Percentiles rank a stretch among this genome's conserved stretches.
phyloP scores from a whole-genome alignment of 768 basidiomycete genomes.

The Leucocoprinus birnbaumii region DNA sequence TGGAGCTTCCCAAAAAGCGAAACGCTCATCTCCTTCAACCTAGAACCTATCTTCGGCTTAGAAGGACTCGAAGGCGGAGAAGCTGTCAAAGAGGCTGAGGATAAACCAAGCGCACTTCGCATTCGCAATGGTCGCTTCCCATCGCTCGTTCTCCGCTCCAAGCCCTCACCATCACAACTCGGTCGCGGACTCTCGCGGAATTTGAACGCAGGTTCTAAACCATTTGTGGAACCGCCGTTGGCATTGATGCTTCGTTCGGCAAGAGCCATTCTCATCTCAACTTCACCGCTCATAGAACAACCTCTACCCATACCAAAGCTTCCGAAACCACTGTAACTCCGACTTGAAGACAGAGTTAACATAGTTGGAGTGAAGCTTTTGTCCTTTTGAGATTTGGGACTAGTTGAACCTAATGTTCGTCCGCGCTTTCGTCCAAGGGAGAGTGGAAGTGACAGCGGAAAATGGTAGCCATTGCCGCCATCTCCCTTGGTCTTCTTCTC shows the following conservation, averaged over 20 bases:
- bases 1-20: conserved; percentile 6
- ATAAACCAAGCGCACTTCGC: conserved; percentile 3
- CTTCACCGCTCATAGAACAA: conserved; percentile 59
- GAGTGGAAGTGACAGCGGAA: background rate
- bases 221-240: background rate
- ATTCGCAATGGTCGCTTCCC: background rate
- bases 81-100: background rate
- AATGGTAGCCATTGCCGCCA: conserved; percentile 7
- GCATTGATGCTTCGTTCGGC: conserved; percentile 22
- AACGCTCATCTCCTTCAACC: conserved; percentile 7
- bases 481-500: conserved; percentile 7
- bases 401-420: background rate
- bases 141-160: background rate
- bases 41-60: conserved; percentile 4
- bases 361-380: background rate
- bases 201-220: background rate
- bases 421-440: conserved; percentile 5
- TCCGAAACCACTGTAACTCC: background rate
- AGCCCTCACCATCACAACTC: conserved; percentile 2
- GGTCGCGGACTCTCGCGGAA: conserved; percentile 3
- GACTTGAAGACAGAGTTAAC: background rate
- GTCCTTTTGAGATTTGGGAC: conserved; percentile 1
- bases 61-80: conserved; percentile 1
- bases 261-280: conserved; percentile 54
- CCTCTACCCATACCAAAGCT: conserved; percentile 21